Conservation (phyloP, 1,284 basidiomycete genomes). For the Cutaneotrichosporon sp. region DNA sequence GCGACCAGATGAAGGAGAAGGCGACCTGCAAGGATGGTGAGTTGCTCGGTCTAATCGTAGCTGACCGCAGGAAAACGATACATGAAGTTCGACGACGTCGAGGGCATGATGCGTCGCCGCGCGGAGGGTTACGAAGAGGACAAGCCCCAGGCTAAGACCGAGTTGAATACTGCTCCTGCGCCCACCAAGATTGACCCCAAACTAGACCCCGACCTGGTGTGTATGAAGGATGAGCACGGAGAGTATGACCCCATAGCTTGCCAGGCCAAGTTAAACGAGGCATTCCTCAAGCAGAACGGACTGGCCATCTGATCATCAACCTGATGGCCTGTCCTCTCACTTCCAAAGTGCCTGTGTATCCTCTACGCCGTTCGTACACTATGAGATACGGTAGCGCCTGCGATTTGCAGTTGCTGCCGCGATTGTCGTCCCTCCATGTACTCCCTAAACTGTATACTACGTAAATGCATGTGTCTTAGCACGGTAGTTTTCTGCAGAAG, state of each 20-base stretch:
- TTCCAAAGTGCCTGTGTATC: too few species aligned
- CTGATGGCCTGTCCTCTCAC: background rate
- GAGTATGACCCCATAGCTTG: slow-evolving; percentile 22
- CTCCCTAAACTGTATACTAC: slow-evolving; percentile 1
- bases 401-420: too few species aligned
- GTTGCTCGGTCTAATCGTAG: slow-evolving; percentile 11
- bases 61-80: slow-evolving; percentile 17
- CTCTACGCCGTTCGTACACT: too few species aligned
- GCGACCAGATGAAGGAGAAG: slow-evolving; percentile 49
- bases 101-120: slow-evolving; percentile 14
- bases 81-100: slow-evolving; percentile 26
- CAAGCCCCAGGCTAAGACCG: background rate
- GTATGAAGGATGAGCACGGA: slow-evolving; percentile 5
- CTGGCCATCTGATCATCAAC: background rate
- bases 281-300: slow-evolving; percentile 21
- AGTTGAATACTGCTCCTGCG: background rate
- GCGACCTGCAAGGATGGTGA: slow-evolving; percentile 49
- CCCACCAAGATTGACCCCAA: background rate
- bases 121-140: background rate
- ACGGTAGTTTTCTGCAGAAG: too few species aligned
- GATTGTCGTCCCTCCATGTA: background rate
- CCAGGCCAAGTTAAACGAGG: slow-evolving; percentile 25
- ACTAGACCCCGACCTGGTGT: slow-evolving; percentile 11
- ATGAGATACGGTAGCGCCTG: too few species aligned
- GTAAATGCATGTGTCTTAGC: slow-evolving; percentile 5